Conservation (phyloP, 1,139 yeast species). For the Kodamaea derodonti region DNA sequence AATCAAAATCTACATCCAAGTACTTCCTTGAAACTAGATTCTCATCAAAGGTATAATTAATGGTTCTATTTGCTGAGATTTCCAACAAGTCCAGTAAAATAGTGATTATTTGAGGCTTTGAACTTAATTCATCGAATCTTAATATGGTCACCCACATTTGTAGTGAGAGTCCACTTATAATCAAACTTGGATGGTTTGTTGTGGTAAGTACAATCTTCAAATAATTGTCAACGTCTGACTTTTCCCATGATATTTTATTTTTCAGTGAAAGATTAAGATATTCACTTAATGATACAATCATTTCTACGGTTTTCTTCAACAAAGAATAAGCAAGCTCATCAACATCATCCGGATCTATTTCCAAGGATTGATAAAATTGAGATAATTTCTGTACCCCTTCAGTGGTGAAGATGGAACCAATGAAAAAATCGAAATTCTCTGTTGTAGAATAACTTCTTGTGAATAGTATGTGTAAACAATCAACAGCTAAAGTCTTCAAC, state of each 20-base stretch:
- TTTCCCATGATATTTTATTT: conserved; percentile 41
- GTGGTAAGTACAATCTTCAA: conserved; percentile 73
- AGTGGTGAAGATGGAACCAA: conserved; percentile 72
- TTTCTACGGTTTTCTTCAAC: conserved; percentile 85
- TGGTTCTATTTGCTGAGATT: conserved; percentile 71
- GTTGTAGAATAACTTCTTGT: conserved; percentile 71
- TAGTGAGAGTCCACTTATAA: conserved; percentile 85
- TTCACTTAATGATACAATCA: conserved; percentile 87
- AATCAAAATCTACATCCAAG: conserved; percentile 82
- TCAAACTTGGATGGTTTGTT: conserved; percentile 78
- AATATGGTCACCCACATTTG: conserved; percentile 94
- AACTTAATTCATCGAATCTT: conserved; percentile 70
- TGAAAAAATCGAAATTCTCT: conserved; percentile 74
- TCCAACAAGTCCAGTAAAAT: conserved; percentile 68
- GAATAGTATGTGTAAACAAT: conserved; percentile 83
- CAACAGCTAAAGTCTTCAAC: conserved; percentile 80
- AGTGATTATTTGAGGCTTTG: conserved; percentile 44
- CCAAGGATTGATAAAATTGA: conserved; percentile 59
- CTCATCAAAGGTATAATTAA: conserved; percentile 67
- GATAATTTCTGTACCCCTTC: conserved; percentile 68
- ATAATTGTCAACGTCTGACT: conserved; percentile 59
- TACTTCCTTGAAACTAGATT: conserved; percentile 61
- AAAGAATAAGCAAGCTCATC: conserved; percentile 79
- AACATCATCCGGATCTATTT: conserved; percentile 67
- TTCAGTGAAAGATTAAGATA: conserved; percentile 51